These are phyloP conservation scores for Conoideocrella luteorostrata DNA, from an alignment of 2,329 filamentous ascomycete genomes.

Conservation along the genomic window DNA sequence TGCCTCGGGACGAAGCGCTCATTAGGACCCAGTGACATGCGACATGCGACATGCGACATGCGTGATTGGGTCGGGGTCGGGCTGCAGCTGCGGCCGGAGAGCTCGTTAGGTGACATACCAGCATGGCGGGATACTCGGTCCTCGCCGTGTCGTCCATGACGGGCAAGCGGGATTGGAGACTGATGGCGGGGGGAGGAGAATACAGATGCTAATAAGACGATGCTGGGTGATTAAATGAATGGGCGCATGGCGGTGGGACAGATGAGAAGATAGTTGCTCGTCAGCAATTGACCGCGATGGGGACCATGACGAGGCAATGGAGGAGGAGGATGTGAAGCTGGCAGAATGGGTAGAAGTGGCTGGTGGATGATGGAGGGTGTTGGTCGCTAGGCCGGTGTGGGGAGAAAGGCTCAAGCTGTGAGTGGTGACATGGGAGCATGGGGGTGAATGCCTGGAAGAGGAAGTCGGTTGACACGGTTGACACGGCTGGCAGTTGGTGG, in stretches of 20 bases:
- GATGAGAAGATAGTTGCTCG: conserved; percentile 7
- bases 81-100: conserved; percentile 1
- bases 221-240: conserved; percentile 10
- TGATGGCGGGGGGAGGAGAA: background rate
- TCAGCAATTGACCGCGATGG: conserved; percentile 10
- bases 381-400: no score
- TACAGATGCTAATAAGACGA: conserved; percentile 24
- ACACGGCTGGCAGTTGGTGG: no score
- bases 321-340: conserved; percentile 7
- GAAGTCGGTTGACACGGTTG: background rate
- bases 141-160: conserved; percentile 72
- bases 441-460: background rate
- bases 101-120: conserved; percentile 57
- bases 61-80: background rate
- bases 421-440: background rate
- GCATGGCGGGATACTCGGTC: conserved; percentile 87
- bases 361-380: conserved; percentile 2
- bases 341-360: conserved; percentile 1
- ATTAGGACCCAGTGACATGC: no score
- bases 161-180: conserved; percentile 20
- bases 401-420: background rate
- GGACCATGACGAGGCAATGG: conserved; percentile 2
- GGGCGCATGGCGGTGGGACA: conserved; percentile 15
- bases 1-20: no score
- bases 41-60: no score